Base-by-base conservation (phyloP, 2,329 filamentous ascomycete species). In the Xylaria digitata region DNA sequence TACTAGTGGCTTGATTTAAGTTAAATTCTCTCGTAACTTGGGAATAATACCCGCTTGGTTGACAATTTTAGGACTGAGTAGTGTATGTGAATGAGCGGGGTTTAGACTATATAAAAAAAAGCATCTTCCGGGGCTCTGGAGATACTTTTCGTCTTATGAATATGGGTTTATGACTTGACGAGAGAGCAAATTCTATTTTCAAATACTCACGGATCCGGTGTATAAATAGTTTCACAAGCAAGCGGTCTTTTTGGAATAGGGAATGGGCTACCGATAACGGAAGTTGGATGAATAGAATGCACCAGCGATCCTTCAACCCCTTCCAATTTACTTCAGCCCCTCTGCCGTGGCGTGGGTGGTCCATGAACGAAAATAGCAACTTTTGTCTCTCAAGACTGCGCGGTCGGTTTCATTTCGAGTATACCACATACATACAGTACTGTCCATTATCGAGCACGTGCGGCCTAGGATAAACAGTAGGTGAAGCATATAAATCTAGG, bases 1-100 rank as follows among this genome's bases (percentile, higher is more conserved):
- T 60, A 21, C 57, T 49, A 76, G 74, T 76, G 74, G 74, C 70
- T 74, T 40, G 71, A 76, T 68, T 55, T 76, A n/a, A 69, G 55
- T 52, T 72, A 42, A 70, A 34, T 19, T 23, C 9, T 42, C 9
- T 37, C 21, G 6, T 6, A 23, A 21, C 52, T 30, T 17, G 26
- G 15, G 17, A 19, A 56, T 45, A n/a, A 8, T 61, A 43, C 13
- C n/a, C 34, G 59, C 13, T 43, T 55, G 7, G n/a, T n/a, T 56
- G 32, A 2, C 19, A n/a, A 37, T 7, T 34, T 45, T 52, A 6
- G 23, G 34, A 52, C 11, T 40, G 5, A 45, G 7, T 45, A n/a
- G n/a, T n/a, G n/a, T n/a, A 17, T 21, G 11, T 26, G 32, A 52
- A 57, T 11, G 9, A 37, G 19, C 17, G 32, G 23, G 32, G 32